Evolutionary conservation across 345 rosid genomes (phyloP), one percentile per base, ranked within the genome.

Genomic region (Dipteronia sinensis): DNA sequence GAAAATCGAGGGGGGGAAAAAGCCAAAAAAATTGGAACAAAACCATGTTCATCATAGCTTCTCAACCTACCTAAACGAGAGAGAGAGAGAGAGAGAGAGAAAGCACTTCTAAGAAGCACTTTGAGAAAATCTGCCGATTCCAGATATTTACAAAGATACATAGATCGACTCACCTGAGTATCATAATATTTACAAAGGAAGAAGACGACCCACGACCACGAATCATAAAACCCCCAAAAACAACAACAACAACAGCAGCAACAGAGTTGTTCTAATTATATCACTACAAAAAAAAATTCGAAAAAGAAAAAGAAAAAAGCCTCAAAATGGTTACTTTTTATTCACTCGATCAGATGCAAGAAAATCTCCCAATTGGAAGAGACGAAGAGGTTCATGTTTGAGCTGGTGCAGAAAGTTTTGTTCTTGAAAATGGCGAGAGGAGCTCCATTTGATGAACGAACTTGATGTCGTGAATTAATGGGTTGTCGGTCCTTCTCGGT

Each of bases 401-500:
- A 22, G 64, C 64, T 7, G 64, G 64, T 20, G 64, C 84, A 42
- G 89, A 82, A 40, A 87, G 85, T n/a, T 90, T 86, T 75, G 89
- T 80, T 77, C 89, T 77, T 25, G 93, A 44, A 70, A 92, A 86
- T 63, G 88, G 90, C 3, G 94, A 89, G 46, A 88, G 86, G 76
- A 86, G 89, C 79, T 92, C 93, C 85, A 87, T 88, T 59, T 90
- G 91, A 72, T 87, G 92, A 64, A 88, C 74, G 82, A 94, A 94
- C 1, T 87, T 88, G 4, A 86, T 85, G 67, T 94, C 94, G 38
- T 90, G 90, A 51, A 92, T 82, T 71, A 94, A 80, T 31, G 98
- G 97, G 77, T 94, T 94, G 1, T 81, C 82, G 0, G 90, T 90
- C 84, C 97, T 85, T n/a, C 85, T 77, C n/a, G 94, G 97, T 22